Evolutionary conservation across 2,329 filamentous ascomycete species (phyloP), one percentile per base, ranked within the genome.

Genomic region (Chrysoporthe austroafricana): DNA sequence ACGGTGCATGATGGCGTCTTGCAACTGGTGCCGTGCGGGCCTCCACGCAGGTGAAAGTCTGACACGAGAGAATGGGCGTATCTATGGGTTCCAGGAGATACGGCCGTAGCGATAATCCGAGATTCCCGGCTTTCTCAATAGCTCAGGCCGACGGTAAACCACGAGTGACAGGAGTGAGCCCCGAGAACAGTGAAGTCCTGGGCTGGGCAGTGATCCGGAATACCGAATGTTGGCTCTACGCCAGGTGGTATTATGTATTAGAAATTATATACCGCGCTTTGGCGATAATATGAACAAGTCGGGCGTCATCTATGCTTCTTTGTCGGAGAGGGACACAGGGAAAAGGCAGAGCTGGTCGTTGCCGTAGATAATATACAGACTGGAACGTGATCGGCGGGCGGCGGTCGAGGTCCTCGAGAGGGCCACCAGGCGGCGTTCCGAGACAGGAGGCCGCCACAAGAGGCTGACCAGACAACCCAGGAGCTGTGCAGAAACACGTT

Each of bases 1-100:
- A 62, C 78, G 73, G 70, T 78, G 79, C 84, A 86, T 86, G 69
- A 66, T 78, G 74, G 69, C 56, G 59, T n/a, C 26, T 44, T 48
- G 39, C 57, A 34, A 2, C 43, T 42, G 13, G 36, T 39, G 21
- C 44, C 26, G 21, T 48, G 46, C 14, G 42, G 32, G 16, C n/a
- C 44, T 34, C 34, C 26, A 52, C 57, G 43, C 46, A 21, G 43
- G 26, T 16, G 59, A 7, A 21, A 46, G 43, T 64, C 61, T 59
- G 32, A 58, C 21, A 42, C 46, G 62, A 50, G 8, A 44, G 42
- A 5, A 32, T 21, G n/a, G 32, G 60, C 39, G 32, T 16, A 1
- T 13, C 16, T 26, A 18, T 43, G 32, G 14, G 18, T 14, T 62
- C 44, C 50, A 54, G 13, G 26, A 14, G 11, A 26, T 16, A 16